Conservation (phyloP, 2,329 filamentous ascomycete species). For the Aspergillus sp. region DNA sequence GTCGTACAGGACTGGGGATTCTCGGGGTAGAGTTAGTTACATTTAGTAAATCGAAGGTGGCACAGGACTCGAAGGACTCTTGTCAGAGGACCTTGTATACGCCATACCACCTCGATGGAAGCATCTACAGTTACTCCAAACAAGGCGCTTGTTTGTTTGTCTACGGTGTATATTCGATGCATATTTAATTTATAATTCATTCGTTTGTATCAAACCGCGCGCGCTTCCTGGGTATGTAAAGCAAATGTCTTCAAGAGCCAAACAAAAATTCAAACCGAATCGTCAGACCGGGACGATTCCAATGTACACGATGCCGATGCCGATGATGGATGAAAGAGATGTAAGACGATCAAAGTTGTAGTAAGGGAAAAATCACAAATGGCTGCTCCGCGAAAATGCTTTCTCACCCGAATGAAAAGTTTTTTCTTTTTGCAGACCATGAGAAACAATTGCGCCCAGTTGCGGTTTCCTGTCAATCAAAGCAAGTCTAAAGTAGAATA, state of each 20-base stretch:
- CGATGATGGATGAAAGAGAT: conserved; percentile 9
- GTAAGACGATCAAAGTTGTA: conserved; percentile 17
- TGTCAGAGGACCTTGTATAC: too few species aligned
- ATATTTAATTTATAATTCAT: not conserved
- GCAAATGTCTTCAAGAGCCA: conserved; percentile 27
- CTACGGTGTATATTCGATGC: too few species aligned
- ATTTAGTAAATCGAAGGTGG: too few species aligned
- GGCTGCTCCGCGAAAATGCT: conserved; percentile 35
- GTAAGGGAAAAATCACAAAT: conserved; percentile 13
- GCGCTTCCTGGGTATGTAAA: conserved; percentile 25
- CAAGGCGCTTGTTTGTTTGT: too few species aligned
- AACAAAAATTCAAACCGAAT: conserved; percentile 20
- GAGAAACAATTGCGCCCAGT: conserved; percentile 36
- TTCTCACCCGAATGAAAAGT: conserved; percentile 22
- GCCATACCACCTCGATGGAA: too few species aligned
- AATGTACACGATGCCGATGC: conserved; percentile 24
- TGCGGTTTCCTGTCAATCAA: conserved; percentile 31
- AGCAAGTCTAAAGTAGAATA: conserved; percentile 32
- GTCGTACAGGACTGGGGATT: too few species aligned
- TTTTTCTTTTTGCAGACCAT: conserved; percentile 28
- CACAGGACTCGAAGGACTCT: too few species aligned
- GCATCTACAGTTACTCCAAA: too few species aligned
- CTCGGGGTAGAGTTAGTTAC: too few species aligned
- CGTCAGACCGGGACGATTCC: conserved; percentile 25
- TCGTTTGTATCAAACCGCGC: conserved; percentile 21